A percentile compares a stretch with the other conserved stretches of the same genome.
Conservation (phyloP, 495 filamentous ascomycete genomes). For the Talaromyces nanjingensis region DNA sequence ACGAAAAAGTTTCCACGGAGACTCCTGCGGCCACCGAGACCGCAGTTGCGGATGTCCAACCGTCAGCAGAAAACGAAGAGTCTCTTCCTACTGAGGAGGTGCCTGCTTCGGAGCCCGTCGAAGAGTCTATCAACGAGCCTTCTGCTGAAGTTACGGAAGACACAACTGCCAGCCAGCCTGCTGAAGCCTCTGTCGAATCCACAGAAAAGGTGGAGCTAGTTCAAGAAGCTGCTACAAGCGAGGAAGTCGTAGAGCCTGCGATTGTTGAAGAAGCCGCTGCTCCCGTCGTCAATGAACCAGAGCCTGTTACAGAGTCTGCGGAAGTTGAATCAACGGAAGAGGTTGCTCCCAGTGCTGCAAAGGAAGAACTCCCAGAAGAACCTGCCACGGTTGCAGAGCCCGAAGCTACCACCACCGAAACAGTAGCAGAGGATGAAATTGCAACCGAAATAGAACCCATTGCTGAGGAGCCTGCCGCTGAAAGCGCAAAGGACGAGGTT, state of each 20-base stretch:
- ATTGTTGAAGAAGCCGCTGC: not conserved
- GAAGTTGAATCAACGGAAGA: not conserved
- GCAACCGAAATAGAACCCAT: not conserved
- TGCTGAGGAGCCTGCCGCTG: not conserved
- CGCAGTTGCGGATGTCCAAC: too few species aligned
- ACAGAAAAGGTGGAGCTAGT: not conserved
- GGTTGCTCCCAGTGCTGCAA: not conserved
- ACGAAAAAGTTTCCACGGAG: too few species aligned
- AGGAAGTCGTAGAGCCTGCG: not conserved
- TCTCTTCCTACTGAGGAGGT: not conserved
- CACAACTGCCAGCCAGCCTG: not conserved
- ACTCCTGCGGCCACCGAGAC: too few species aligned
- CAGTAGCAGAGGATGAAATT: not conserved
- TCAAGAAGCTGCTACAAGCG: not conserved
- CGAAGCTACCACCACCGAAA: constrained; percentile 5
- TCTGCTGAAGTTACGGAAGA: not conserved
- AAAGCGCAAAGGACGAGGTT: not conserved
- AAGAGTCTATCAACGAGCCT: not conserved
- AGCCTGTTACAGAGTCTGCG: not conserved
- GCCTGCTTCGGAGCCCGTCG: not conserved
- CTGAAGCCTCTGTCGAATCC: not conserved
- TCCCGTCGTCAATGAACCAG: not conserved
- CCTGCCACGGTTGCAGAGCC: not conserved
- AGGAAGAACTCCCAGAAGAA: not conserved
- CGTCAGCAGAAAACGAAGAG: not conserved